A percentile compares a stretch with the other conserved stretches of the same genome.
These are phyloP conservation scores for Nigrospora sphaerica DNA, from an alignment of 2,329 filamentous ascomycete genomes.

Conservation along the genomic window DNA sequence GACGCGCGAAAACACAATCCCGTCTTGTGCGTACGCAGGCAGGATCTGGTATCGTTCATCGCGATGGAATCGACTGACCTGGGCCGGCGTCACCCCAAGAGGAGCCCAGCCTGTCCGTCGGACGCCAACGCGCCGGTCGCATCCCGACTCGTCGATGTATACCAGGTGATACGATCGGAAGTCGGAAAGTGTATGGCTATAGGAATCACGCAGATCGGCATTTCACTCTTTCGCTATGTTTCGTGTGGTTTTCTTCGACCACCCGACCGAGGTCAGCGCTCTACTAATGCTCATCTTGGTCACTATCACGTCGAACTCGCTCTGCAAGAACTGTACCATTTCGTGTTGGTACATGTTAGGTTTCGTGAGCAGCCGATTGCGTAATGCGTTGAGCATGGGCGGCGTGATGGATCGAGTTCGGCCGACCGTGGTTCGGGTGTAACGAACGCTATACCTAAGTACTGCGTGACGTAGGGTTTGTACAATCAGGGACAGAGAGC, in stretches of 20 bases:
- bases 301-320: background rate
- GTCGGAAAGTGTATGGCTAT: background rate
- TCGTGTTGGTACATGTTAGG: background rate
- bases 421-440: background rate
- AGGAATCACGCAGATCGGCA: background rate
- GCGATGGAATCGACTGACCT: slow-evolving; percentile 10
- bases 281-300: background rate
- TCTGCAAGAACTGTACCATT: background rate
- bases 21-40: slow-evolving; percentile 15
- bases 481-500: no score
- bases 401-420: background rate
- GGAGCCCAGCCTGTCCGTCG: slow-evolving; percentile 24
- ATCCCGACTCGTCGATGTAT: slow-evolving; percentile 23
- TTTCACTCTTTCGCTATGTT: background rate
- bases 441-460: no score
- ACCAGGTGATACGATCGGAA: slow-evolving; percentile 21
- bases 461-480: no score
- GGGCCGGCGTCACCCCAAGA: slow-evolving; percentile 11
- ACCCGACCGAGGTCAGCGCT: background rate
- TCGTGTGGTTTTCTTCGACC: background rate
- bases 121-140: slow-evolving; percentile 21
- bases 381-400: background rate
- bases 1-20: slow-evolving; percentile 11
- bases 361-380: background rate
- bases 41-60: slow-evolving; percentile 9